Evolutionary conservation across 208 protist species (phyloP), one percentile per base, ranked within the genome.

Genomic region (Wallacemonas sp.): DNA sequence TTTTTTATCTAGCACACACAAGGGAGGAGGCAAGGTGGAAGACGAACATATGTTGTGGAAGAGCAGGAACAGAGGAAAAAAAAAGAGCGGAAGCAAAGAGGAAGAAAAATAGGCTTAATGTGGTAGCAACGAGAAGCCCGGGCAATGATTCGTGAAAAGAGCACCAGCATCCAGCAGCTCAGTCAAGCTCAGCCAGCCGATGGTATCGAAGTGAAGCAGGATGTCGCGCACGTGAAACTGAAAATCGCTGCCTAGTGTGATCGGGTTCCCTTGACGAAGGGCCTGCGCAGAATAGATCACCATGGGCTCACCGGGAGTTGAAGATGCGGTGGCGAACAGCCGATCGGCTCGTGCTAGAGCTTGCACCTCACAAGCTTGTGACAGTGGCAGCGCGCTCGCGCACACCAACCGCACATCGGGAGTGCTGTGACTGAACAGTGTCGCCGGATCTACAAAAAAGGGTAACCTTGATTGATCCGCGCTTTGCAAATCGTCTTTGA

Each of bases 181-280:
- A 46, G 34, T 21, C n/a, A 46, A 0, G n/a, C 55, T 46, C 8
- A 62, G 34, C 55, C 55, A 62, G 34, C 55, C 55, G 27, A 62
- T 2, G 0, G 55, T 62, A 22, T 24, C 55, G 17, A 44, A 62
- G 10, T 62, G 36, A 33, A 62, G 4, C 4, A 62, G 39, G 17
- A 62, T 37, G 1, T 62, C 55, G 0, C 24, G 2, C 39, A 62
- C 39, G 24, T 46, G 27, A 4, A 62, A 62, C 3, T 45, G 42
- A 0, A 48, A 29, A 3, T 62, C 36, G 0, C 24, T 62, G 3
- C 55, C 55, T 2, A 62, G n/a, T 3, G 26, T 0, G 13, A 48
- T 30, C 10, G 34, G 37, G 15, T 3, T 2, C 24, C 39, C 55
- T 24, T 1, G 39, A 0, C 32, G 37, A 29, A 15, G 6, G 19